Conservation (phyloP, 805 yeast species). For the Teunomyces kruisii region DNA sequence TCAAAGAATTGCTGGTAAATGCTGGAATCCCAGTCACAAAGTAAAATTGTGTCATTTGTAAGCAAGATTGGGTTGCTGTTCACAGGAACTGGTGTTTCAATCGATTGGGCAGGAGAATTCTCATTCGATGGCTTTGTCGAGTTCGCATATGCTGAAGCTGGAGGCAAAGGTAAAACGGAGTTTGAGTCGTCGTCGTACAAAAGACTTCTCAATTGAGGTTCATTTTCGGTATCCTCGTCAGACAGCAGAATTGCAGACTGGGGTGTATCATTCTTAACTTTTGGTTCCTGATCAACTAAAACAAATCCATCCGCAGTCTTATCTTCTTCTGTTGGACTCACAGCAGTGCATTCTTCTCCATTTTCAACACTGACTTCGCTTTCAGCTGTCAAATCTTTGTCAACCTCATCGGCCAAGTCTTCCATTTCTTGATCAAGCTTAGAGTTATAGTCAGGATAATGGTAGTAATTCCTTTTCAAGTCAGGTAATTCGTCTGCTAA, state of each 20-base stretch:
- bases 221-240: slow-evolving; percentile 32
- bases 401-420: slow-evolving; percentile 10
- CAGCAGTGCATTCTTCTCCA: slow-evolving; percentile 6
- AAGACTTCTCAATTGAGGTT: slow-evolving; percentile 16
- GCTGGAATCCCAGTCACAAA: slow-evolving; percentile 67
- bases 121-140: slow-evolving; percentile 19
- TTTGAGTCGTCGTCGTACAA: slow-evolving; percentile 12
- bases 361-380: slow-evolving; percentile 2
- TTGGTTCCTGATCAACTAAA: slow-evolving; percentile 14
- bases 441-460: slow-evolving; percentile 24
- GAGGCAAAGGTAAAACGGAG: slow-evolving; percentile 10
- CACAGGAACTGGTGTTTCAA: background rate
- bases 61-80: slow-evolving; percentile 22
- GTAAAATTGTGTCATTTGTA: slow-evolving; percentile 26
- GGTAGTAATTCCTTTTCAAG: slow-evolving; percentile 30
- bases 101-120: slow-evolving; percentile 15
- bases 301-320: slow-evolving; percentile 19
- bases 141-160: slow-evolving; percentile 17
- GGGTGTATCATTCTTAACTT: background rate
- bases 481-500: slow-evolving; percentile 29
- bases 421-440: slow-evolving; percentile 14
- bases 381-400: slow-evolving; percentile 10
- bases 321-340: background rate
- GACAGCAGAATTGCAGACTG: slow-evolving; percentile 18
- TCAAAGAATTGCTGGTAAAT: slow-evolving; percentile 54